phyloP scores from a whole-genome alignment of 768 basidiomycete genomes.

The Tylopilus vinaceipallidus region DNA sequence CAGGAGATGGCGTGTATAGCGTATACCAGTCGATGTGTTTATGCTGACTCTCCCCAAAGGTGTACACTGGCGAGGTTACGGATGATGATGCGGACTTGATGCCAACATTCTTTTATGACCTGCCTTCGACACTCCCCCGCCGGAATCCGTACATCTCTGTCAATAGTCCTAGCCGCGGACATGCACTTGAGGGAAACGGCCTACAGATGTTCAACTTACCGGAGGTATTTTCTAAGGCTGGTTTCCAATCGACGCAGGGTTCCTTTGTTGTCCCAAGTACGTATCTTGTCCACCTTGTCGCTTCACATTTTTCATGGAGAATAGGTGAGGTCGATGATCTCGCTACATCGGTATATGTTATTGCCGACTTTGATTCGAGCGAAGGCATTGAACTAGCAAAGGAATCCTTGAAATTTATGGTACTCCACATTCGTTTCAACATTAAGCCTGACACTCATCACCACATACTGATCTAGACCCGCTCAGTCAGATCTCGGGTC shows the following conservation, averaged over 20 bases:
- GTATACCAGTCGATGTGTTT: background rate
- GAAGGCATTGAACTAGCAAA: constrained; percentile 57
- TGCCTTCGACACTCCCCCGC: constrained; percentile 65
- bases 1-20: constrained; percentile 62
- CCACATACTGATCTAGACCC: constrained; percentile 33
- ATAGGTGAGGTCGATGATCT: constrained; percentile 17
- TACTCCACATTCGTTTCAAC: constrained; percentile 32
- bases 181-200: constrained; percentile 1
- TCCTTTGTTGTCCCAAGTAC: constrained; percentile 67
- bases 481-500: constrained; percentile 53
- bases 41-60: constrained; percentile 33
- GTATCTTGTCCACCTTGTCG: constrained; percentile 15
- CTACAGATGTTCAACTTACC: constrained; percentile 29
- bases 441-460: background rate
- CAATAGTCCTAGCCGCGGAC: constrained; percentile 30
- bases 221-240: constrained; percentile 31
- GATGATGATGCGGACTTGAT: constrained; percentile 52
- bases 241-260: constrained; percentile 39
- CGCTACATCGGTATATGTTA: constrained; percentile 56
- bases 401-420: constrained; percentile 65
- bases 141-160: constrained; percentile 80
- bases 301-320: constrained; percentile 6
- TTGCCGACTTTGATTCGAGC: constrained; percentile 74
- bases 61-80: constrained; percentile 56
- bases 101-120: constrained; percentile 84